Percentiles rank a stretch among this genome's conserved stretches.
phyloP scores from a whole-genome alignment of 306 rosid species.

The Castanospermum australe region DNA sequence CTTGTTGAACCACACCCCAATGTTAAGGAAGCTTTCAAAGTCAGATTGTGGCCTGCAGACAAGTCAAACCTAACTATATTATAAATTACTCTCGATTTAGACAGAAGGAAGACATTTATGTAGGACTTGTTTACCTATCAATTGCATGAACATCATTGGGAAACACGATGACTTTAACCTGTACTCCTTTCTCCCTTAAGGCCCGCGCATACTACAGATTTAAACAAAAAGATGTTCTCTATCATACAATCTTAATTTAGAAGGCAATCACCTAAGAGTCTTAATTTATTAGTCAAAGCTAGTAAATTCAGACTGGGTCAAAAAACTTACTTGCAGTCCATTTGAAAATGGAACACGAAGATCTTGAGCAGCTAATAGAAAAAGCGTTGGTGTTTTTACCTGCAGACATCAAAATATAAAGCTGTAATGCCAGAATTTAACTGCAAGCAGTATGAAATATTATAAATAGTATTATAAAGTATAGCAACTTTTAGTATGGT shows the following conservation, averaged over 20 bases:
- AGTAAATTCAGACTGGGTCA: neutral
- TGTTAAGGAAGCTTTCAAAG: conserved; percentile 83
- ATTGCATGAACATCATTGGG: conserved; percentile 77
- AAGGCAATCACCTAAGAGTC: conserved; percentile 11
- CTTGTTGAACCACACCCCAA: conserved; percentile 88
- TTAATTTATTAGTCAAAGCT: neutral
- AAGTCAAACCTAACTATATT: conserved; percentile 22
- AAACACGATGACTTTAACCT: conserved; percentile 66
- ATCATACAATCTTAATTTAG: neutral
- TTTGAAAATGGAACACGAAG: conserved; percentile 69
- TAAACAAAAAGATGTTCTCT: conserved; percentile 22
- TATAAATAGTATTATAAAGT: neutral
- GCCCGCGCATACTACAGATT: conserved; percentile 80
- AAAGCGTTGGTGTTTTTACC: conserved; percentile 88
- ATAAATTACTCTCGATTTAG: neutral
- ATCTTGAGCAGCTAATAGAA: conserved; percentile 91
- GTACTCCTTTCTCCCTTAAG: conserved; percentile 75
- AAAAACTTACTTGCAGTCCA: conserved; percentile 51
- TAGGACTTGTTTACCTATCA: conserved; percentile 57
- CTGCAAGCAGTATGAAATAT: neutral
- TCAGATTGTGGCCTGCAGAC: conserved; percentile 83
- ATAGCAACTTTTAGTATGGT: neutral
- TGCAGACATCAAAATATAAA: conserved; percentile 40
- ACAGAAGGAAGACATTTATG: neutral
- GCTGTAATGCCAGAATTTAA: conserved; percentile 3